A percentile compares a stretch with the other conserved stretches of the same genome.
phyloP scores from a whole-genome alignment of 1,284 basidiomycete genomes.

The Chondrostereum purpureum region DNA sequence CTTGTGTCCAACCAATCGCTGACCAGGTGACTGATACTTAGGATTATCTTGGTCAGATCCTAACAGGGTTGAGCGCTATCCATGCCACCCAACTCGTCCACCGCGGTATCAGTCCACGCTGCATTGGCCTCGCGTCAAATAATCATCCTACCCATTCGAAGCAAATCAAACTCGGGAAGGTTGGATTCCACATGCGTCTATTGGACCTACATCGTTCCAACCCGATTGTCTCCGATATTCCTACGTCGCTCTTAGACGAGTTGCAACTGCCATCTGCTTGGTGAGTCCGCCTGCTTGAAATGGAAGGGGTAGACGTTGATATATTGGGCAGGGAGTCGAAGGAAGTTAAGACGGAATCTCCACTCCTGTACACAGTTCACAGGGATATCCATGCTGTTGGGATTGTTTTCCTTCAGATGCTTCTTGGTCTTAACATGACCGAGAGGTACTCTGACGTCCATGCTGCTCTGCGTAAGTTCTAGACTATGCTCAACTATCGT shows the following conservation, averaged over 20 bases:
- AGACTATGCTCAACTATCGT: conserved; percentile 11
- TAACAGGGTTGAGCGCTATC: conserved; percentile 57
- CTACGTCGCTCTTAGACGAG: conserved; percentile 31
- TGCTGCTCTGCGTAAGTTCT: conserved; percentile 39
- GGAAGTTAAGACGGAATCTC: conserved; percentile 61
- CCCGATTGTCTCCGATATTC: conserved; percentile 44
- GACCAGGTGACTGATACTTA: conserved; percentile 19
- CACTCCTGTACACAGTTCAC: conserved; percentile 59
- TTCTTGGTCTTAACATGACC: conserved; percentile 62
- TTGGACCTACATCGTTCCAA: conserved; percentile 72
- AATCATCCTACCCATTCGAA: conserved; percentile 45
- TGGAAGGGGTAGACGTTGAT: no score
- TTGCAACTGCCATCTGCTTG: conserved; percentile 51
- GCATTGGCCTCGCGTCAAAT: conserved; percentile 51
- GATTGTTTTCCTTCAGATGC: conserved; percentile 70
- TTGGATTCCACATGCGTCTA: conserved; percentile 56
- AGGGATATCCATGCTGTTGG: conserved; percentile 74
- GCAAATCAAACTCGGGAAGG: conserved; percentile 58
- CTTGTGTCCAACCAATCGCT: not conserved
- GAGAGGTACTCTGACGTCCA: conserved; percentile 31
- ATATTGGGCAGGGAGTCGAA: conserved; percentile 48
- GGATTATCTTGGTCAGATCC: conserved; percentile 67
- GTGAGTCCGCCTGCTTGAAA: no score
- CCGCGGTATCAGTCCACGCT: conserved; percentile 51
- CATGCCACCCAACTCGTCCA: conserved; percentile 62